These are phyloP conservation scores for Lodderomyces orthopsilosis DNA, from an alignment of 1,139 yeast species.

Conservation along the genomic window DNA sequence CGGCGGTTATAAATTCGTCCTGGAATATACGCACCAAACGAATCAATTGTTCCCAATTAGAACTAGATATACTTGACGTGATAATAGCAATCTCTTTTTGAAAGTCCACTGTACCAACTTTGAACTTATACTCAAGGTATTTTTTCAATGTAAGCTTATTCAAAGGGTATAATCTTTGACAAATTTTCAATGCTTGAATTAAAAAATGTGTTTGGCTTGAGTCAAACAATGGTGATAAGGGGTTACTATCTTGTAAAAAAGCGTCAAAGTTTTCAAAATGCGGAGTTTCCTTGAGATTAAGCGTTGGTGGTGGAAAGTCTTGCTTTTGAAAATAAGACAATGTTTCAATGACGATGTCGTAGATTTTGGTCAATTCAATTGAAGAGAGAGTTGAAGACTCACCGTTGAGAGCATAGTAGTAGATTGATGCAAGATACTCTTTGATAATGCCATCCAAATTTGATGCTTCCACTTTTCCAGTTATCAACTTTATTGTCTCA, in stretches of 20 bases:
- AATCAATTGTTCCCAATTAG: constrained; percentile 31
- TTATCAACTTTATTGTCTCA: constrained; percentile 16
- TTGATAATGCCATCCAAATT: constrained; percentile 17
- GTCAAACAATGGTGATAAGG: constrained; percentile 18
- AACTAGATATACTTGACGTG: constrained; percentile 29
- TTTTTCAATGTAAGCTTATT: constrained; percentile 39
- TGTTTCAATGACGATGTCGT: constrained; percentile 29
- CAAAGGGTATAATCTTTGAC: constrained; percentile 41
- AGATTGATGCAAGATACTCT: constrained; percentile 26
- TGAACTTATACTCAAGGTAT: constrained; percentile 31
- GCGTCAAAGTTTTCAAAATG: constrained; percentile 3
- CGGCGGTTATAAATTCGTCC: constrained; percentile 20
- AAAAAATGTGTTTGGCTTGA: constrained; percentile 24
- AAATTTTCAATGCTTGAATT: constrained; percentile 31
- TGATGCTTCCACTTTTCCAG: constrained; percentile 12
- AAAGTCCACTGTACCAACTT: constrained; percentile 14
- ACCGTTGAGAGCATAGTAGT: constrained; percentile 22
- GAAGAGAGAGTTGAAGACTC: constrained; percentile 21
- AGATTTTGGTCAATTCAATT: constrained; percentile 28
- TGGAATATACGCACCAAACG: constrained; percentile 24
- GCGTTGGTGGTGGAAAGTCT: background rate
- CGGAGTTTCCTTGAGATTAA: constrained; percentile 2
- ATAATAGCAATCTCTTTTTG: constrained; percentile 28
- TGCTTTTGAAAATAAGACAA: constrained; percentile 13
- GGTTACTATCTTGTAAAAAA: constrained; percentile 13